phyloP scores from a whole-genome alignment of 805 yeast genomes.

The Blastobotrys mokoenaii region DNA sequence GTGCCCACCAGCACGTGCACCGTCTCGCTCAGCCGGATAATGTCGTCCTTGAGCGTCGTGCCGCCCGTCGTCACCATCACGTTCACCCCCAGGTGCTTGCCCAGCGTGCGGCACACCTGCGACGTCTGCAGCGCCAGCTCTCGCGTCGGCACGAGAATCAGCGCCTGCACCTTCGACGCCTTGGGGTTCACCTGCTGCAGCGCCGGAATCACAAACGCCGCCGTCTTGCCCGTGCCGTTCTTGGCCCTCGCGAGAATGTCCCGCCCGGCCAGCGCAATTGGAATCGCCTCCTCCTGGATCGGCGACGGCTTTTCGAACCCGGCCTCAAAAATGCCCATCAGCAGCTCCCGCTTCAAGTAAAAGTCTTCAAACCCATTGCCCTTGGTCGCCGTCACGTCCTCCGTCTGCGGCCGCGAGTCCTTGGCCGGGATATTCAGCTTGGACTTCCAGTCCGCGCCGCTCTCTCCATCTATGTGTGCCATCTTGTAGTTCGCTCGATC shows the following conservation, averaged over 20 bases:
- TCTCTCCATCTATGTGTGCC: not conserved
- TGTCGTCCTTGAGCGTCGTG: constrained; percentile 88
- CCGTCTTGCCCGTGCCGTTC: constrained; percentile 98
- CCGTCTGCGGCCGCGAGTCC: constrained; percentile 95
- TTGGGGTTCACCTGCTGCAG: constrained; percentile 84
- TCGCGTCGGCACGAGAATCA: constrained; percentile 93
- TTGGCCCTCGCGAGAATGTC: constrained; percentile 96
- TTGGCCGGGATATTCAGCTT: constrained; percentile 66
- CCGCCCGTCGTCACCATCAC: constrained; percentile 99
- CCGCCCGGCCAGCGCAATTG: constrained; percentile 90
- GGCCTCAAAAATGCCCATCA: constrained; percentile 98
- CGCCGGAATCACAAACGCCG: constrained; percentile 92
- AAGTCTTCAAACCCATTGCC: constrained; percentile 91
- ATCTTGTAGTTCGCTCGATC: too few relatives aligned
- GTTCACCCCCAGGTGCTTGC: constrained; percentile 84
- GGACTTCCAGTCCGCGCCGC: constrained; percentile 55
- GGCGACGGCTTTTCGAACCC: constrained; percentile 98
- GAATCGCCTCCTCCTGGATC: constrained; percentile 94
- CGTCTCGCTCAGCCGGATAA: constrained; percentile 82
- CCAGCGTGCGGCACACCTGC: constrained; percentile 91
- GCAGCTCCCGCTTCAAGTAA: constrained; percentile 79
- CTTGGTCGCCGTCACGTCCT: constrained; percentile 85
- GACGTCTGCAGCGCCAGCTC: constrained; percentile 96
- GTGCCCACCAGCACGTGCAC: constrained; percentile 95
- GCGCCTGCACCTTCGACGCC: constrained; percentile 75